These are phyloP conservation scores for Hippophae tibetana DNA, from an alignment of 306 rosid species.

Conservation along the genomic window DNA sequence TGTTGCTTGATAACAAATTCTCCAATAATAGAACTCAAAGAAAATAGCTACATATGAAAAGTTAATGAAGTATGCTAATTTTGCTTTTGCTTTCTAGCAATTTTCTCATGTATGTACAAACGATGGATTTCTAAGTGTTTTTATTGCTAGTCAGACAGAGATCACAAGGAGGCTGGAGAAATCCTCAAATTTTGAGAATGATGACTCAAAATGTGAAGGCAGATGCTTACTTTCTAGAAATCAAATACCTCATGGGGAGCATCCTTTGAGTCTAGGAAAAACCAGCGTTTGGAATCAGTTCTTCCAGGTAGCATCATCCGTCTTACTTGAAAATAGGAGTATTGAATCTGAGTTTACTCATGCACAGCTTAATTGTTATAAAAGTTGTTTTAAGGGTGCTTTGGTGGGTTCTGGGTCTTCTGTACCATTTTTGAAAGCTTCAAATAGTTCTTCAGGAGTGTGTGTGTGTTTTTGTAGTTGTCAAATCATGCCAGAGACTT, in stretches of 20 bases:
- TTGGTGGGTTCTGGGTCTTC: too few species aligned
- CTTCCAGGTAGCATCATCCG: conserved; percentile 60
- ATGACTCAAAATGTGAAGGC: conserved; percentile 40
- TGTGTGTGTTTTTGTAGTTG: too few species aligned
- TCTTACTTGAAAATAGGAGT: background rate
- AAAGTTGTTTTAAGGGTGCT: too few species aligned
- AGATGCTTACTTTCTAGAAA: conserved; percentile 78
- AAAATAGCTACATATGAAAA: conserved; percentile 1
- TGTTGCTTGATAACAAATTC: too few species aligned
- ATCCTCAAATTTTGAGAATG: conserved; percentile 40
- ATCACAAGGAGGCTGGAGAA: conserved; percentile 73
- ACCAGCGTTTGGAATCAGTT: conserved; percentile 94
- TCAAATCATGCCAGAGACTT: too few species aligned
- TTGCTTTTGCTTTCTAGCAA: conserved; percentile 3
- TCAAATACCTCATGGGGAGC: conserved; percentile 82
- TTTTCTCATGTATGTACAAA: conserved; percentile 20
- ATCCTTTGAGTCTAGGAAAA: conserved; percentile 97
- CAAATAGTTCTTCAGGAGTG: too few species aligned
- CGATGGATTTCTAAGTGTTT: conserved; percentile 62
- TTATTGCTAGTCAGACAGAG: conserved; percentile 99
- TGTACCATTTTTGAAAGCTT: too few species aligned
- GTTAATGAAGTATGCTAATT: background rate
- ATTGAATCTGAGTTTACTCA: too few species aligned
- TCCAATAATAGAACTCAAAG: background rate
- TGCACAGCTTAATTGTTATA: too few species aligned